Conservation (phyloP, 1,139 yeast species). For the Sugiyamaella xylanicola region DNA sequence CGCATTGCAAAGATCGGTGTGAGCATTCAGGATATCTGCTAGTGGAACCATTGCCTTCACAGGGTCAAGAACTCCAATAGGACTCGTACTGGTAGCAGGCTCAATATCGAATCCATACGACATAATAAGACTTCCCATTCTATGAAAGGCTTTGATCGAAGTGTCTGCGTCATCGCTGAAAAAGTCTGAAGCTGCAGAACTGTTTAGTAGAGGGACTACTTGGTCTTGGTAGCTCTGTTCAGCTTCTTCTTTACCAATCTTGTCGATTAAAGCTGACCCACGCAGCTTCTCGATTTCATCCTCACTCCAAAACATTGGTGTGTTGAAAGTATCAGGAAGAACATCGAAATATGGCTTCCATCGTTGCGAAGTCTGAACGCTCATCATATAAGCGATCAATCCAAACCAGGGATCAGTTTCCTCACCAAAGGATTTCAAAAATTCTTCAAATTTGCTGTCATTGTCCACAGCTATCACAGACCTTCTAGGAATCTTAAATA, state of each 20-base stretch:
- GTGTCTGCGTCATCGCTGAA: conserved; percentile 38
- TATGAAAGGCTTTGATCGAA: conserved; percentile 61
- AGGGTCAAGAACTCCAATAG: conserved; percentile 46
- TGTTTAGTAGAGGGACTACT: conserved; percentile 40
- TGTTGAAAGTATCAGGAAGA: conserved; percentile 65
- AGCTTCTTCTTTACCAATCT: conserved; percentile 74
- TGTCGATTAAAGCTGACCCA: conserved; percentile 70
- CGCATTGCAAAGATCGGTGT: conserved; percentile 78
- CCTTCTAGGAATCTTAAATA: conserved; percentile 69
- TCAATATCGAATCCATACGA: conserved; percentile 67
- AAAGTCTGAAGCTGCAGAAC: neutral
- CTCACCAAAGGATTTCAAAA: conserved; percentile 45
- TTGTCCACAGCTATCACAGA: conserved; percentile 61
- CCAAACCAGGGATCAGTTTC: conserved; percentile 68
- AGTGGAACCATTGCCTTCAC: conserved; percentile 88
- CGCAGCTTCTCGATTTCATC: conserved; percentile 53
- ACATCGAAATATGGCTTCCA: conserved; percentile 76
- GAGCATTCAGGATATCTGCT: conserved; percentile 89
- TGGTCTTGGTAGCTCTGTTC: conserved; percentile 55
- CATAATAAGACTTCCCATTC: conserved; percentile 70
- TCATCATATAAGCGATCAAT: conserved; percentile 64
- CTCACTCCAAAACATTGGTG: conserved; percentile 77
- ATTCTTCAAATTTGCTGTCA: conserved; percentile 47
- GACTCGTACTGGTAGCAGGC: conserved; percentile 25
- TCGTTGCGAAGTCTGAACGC: conserved; percentile 51